These are phyloP conservation scores for Eimeria falciformis DNA, from an alignment of 169 alveolate species.

Conservation along the genomic window DNA sequence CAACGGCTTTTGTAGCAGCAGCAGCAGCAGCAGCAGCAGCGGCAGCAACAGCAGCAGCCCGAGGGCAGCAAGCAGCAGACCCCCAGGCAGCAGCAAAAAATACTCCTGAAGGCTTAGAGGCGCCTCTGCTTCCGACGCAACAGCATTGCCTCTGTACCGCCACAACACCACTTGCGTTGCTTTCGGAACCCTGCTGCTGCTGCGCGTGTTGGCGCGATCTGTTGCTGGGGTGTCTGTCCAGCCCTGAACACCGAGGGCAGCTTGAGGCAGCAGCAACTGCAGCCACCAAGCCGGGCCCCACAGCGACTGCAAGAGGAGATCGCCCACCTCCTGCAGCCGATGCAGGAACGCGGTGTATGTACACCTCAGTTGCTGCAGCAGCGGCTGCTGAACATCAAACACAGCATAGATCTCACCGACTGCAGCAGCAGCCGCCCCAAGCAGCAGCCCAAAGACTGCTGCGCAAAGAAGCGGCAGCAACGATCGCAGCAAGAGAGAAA, in stretches of 20 bases:
- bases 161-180: conserved; percentile 21
- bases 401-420: not conserved
- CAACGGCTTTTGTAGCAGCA: conserved; percentile 7
- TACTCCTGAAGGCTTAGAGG: not conserved
- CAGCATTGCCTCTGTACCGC: not conserved
- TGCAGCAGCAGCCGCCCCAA: conserved; percentile 51
- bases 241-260: not conserved
- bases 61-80: conserved; percentile 9
- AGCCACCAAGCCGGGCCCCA: not conserved
- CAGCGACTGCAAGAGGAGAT: conserved; percentile 4
- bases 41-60: conserved; percentile 38
- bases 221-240: not conserved
- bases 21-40: conserved; percentile 15
- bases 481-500: not conserved
- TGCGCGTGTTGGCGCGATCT: not conserved
- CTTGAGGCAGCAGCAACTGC: conserved; percentile 14
- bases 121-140: not conserved
- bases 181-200: not conserved
- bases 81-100: conserved; percentile 13
- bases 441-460: conserved; percentile 9
- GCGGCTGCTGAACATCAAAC: not conserved
- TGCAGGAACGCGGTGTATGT: not conserved
- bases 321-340: conserved; percentile 39
- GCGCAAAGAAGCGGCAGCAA: not conserved
- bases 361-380: conserved; percentile 20